These are phyloP conservation scores for Yamadazyma spencermartinsiae DNA, from an alignment of 1,139 yeast genomes.

Conservation along the genomic window DNA sequence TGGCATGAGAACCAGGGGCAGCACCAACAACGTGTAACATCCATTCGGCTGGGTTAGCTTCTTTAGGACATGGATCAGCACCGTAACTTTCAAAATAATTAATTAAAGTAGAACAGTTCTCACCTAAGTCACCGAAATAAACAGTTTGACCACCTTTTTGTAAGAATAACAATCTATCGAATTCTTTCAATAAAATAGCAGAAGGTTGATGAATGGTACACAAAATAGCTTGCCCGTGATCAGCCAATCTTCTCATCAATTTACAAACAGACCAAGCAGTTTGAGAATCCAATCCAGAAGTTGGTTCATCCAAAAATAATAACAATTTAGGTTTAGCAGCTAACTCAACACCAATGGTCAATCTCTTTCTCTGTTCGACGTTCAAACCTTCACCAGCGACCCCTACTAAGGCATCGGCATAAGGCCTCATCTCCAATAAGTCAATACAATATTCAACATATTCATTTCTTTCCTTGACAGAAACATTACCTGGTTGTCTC, in stretches of 20 bases:
- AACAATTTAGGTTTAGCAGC: conserved; percentile 85
- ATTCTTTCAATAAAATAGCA: conserved; percentile 72
- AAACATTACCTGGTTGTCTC: conserved; percentile 61
- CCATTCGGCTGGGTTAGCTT: conserved; percentile 54
- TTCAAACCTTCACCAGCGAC: conserved; percentile 76
- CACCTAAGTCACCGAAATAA: conserved; percentile 78
- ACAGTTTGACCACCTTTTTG: conserved; percentile 78
- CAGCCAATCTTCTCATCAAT: conserved; percentile 73
- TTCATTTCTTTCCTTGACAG: conserved; percentile 59
- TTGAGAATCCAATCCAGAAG: conserved; percentile 90
- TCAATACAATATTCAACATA: conserved; percentile 73
- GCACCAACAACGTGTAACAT: conserved; percentile 55
- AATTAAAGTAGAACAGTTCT: conserved; percentile 59
- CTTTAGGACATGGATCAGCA: conserved; percentile 57
- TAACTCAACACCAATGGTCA: conserved; percentile 82
- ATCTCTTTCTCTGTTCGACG: conserved; percentile 83
- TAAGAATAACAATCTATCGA: conserved; percentile 72
- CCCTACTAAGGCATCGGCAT: conserved; percentile 84
- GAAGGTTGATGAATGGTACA: conserved; percentile 88
- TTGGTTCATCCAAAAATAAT: conserved; percentile 86
- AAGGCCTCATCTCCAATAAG: conserved; percentile 68
- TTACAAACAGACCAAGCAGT: conserved; percentile 88
- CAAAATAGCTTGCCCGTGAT: conserved; percentile 79
- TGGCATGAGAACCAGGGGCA: conserved; percentile 38
- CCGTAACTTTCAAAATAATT: conserved; percentile 71